These are phyloP conservation scores for Primulina huaijiensis DNA, from an alignment of 257 asterid species.

Conservation along the genomic window DNA sequence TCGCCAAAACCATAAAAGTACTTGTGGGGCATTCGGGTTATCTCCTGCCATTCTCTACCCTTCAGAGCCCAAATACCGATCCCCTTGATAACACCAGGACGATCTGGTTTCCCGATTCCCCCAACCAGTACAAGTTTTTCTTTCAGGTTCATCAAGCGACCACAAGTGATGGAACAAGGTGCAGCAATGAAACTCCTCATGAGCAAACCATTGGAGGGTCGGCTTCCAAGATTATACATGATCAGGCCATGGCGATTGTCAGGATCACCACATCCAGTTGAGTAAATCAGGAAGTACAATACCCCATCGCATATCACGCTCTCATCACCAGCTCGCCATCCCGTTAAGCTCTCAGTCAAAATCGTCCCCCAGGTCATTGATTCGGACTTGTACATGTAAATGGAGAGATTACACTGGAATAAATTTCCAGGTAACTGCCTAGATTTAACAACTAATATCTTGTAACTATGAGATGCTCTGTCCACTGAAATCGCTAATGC, in stretches of 20 bases:
- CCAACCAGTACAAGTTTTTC: conserved; percentile 89
- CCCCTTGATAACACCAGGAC: conserved; percentile 79
- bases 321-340: conserved; percentile 96
- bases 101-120: conserved; percentile 80
- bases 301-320: conserved; percentile 76
- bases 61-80: conserved; percentile 75
- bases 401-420: conserved; percentile 77
- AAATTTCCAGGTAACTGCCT: conserved; percentile 80
- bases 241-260: conserved; percentile 74
- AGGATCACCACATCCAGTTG: conserved; percentile 53
- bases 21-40: conserved; percentile 86
- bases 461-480: conserved; percentile 40
- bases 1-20: conserved; percentile 93
- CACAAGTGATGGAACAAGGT: conserved; percentile 84
- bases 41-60: conserved; percentile 77
- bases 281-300: conserved; percentile 68
- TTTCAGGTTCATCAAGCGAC: conserved; percentile 81
- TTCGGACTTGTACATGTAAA: conserved; percentile 66
- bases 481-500: conserved; percentile 66
- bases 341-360: conserved; percentile 53
- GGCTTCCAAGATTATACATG: conserved; percentile 44
- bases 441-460: conserved; percentile 58
- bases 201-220: conserved; percentile 38
- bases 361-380: conserved; percentile 56
- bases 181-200: conserved; percentile 67